These are phyloP conservation scores for Lasiodiplodia hormozganensis DNA, from an alignment of 2,329 filamentous ascomycete genomes.

Conservation along the genomic window DNA sequence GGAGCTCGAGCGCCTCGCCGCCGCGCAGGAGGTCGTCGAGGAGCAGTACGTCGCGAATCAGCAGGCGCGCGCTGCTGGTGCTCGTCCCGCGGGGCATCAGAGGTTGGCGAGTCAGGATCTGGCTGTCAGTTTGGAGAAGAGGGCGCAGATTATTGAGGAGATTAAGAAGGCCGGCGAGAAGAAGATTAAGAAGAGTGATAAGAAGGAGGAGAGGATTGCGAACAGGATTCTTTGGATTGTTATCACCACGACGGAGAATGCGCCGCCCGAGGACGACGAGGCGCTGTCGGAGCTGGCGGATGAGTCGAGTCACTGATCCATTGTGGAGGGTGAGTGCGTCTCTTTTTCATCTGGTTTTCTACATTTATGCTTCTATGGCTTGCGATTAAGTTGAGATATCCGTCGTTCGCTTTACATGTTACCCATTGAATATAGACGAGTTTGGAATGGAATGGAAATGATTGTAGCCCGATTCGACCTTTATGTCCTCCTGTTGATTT, in stretches of 20 bases:
- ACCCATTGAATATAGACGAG: not conserved
- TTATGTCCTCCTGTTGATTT: not conserved
- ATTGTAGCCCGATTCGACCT: not conserved
- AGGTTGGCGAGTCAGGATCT: slow-evolving; percentile 13
- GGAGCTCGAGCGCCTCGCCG: slow-evolving; percentile 15
- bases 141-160: slow-evolving; percentile 19
- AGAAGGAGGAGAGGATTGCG: slow-evolving; percentile 24
- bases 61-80: not conserved
- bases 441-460: not conserved
- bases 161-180: slow-evolving; percentile 22
- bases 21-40: slow-evolving; percentile 6
- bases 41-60: not conserved
- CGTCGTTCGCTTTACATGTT: slow-evolving; percentile 2
- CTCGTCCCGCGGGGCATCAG: not conserved
- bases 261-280: slow-evolving; percentile 10
- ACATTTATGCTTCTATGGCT: not conserved
- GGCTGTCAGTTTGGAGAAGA: slow-evolving; percentile 6
- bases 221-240: slow-evolving; percentile 25
- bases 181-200: slow-evolving; percentile 26
- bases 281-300: slow-evolving; percentile 1
- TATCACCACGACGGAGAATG: slow-evolving; percentile 6
- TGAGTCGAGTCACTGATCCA: not conserved
- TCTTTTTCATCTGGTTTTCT: not conserved
- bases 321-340: too few species aligned
- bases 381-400: slow-evolving; percentile 4